Evolutionary conservation across 2,329 filamentous ascomycete genomes (phyloP), one percentile per base, ranked within the genome.

Genomic region (Amphichorda felina): DNA sequence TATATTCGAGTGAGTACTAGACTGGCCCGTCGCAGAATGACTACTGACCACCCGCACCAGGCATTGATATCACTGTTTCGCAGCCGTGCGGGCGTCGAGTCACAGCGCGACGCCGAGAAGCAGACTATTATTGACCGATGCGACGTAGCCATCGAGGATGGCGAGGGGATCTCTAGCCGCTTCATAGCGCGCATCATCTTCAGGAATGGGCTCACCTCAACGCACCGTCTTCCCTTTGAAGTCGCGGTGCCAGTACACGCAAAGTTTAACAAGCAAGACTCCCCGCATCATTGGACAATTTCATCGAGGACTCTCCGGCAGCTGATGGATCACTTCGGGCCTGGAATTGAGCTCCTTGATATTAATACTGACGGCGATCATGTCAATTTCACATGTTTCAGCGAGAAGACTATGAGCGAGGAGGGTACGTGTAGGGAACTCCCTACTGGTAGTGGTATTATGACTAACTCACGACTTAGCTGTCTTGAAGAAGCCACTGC

Each of bases 341-440:
- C 80, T 2, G 82, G 81, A 5, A 85, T 84, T 22, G 83, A 89
- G 53, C 79, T 87, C 44, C 68, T 89, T 3, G 83, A 88, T 45
- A 79, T 89, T 42, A 81, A 82, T 49, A 76, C 79, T 0, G 76
- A 85, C 40, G 75, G 77, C 10, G 75, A 82, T 36, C 72, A 81
- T 32, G 77, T 82, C 13, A 82, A 83, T 38, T 84, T 89, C 47
- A 84, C 82, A 18, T 87, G 82, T 50, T 88, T 83, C 48, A 87
- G 82, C 1, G 83, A 88, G 53, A 88, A 85, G 58, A 75, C 81
- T 8, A 70, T 77, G 38, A 79, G 77, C 45, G 76, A 79, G 33
- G 61, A 65, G 38, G 55, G 61, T 60, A 42, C 10, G 55, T 49
- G 25, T 6, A 17, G 30, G 14, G 16, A 11, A 6, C 21, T 24